Conservation (phyloP, 2,329 filamentous ascomycete species). For the Xylariaceae sp. region DNA sequence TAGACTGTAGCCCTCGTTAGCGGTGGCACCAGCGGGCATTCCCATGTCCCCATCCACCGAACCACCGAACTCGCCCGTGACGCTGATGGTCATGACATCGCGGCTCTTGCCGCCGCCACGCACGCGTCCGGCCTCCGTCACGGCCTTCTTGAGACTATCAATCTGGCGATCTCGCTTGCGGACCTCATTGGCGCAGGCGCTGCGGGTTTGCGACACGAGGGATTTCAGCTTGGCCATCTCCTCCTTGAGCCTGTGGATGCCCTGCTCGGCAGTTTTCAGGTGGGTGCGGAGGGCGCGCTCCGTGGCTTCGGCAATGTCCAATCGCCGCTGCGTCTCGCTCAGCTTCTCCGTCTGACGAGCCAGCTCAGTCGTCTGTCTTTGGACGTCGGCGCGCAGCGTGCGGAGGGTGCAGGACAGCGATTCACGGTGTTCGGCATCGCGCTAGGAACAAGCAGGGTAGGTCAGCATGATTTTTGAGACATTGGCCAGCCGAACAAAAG, state of each 20-base stretch:
- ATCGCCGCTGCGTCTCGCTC: conserved; percentile 49
- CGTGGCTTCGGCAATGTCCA: conserved; percentile 60
- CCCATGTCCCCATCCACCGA: conserved; percentile 39
- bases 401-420: conserved; percentile 74
- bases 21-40: conserved; percentile 28
- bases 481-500: too few relatives aligned
- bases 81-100: conserved; percentile 51
- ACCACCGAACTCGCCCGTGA: conserved; percentile 54
- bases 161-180: conserved; percentile 87
- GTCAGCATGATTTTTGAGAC: conserved; percentile 1
- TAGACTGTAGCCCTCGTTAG: conserved; percentile 61
- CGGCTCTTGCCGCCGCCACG: conserved; percentile 52
- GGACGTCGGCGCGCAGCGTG: conserved; percentile 66
- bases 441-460: conserved; percentile 43
- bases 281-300: conserved; percentile 65
- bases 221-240: conserved; percentile 75
- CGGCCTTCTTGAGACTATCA: conserved; percentile 79
- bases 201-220: conserved; percentile 74
- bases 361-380: conserved; percentile 67
- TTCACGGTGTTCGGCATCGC: conserved; percentile 85
- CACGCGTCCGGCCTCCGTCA: conserved; percentile 64
- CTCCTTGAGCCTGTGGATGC: conserved; percentile 72
- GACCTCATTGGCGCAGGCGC: conserved; percentile 84
- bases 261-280: conserved; percentile 67
- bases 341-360: conserved; percentile 51